phyloP scores from a whole-genome alignment of 495 filamentous ascomycete species.

The Daldinia vernicosa region DNA sequence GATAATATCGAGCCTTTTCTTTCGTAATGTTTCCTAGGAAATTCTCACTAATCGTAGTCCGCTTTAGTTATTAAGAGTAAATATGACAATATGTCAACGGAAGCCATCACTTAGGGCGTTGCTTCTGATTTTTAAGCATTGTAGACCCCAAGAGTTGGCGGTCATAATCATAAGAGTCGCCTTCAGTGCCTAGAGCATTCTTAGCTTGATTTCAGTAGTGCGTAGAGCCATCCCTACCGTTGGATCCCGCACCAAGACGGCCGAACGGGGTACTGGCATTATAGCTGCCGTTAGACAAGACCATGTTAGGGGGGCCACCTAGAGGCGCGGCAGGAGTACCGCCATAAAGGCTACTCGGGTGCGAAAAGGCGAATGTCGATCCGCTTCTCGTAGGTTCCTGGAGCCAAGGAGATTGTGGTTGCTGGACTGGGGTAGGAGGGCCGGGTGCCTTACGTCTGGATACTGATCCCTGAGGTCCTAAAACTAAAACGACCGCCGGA shows the following conservation, averaged over 20 bases:
- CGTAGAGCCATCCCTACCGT: conserved; percentile 33
- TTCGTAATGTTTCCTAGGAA: background rate
- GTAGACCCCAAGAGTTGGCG: conserved; percentile 30
- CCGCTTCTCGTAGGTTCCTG: conserved; percentile 10
- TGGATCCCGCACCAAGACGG: conserved; percentile 31
- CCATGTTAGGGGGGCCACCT: conserved; percentile 20
- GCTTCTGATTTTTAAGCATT: conserved; percentile 31
- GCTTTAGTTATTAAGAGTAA: background rate
- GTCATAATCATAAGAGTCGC: conserved; percentile 35
- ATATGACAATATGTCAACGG: background rate
- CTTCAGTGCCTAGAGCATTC: conserved; percentile 15
- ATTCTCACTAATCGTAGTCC: background rate
- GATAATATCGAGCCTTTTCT: background rate
- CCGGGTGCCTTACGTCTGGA: conserved; percentile 8
- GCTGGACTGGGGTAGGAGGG: conserved; percentile 24
- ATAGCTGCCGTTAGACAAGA: conserved; percentile 39
- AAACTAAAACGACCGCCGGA: background rate
- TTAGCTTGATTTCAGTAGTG: conserved; percentile 39
- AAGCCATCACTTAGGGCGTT: conserved; percentile 35
- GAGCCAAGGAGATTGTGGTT: conserved; percentile 23
- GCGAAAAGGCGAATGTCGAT: conserved; percentile 47
- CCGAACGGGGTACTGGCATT: conserved; percentile 38
- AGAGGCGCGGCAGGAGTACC: conserved; percentile 39
- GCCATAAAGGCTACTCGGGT: conserved; percentile 50
- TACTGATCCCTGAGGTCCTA: conserved; percentile 9